A percentile compares a stretch with the other conserved stretches of the same genome.
phyloP scores from a whole-genome alignment of 225 moss, liverwort and hornwort genomes.

The Straminergon stramineum region DNA sequence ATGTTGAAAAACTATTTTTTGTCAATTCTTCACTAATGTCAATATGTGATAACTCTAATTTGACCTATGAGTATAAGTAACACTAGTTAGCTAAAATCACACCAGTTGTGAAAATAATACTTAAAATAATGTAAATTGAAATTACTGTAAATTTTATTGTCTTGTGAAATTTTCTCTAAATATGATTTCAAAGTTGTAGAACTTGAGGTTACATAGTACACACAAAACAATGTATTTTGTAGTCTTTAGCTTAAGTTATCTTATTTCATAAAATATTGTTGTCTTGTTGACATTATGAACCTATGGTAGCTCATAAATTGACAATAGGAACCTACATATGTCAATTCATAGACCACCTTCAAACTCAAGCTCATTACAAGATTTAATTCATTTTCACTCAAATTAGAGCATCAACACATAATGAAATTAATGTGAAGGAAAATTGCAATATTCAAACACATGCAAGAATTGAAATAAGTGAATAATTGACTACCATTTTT shows the following conservation, averaged over 20 bases:
- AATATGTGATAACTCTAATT: background rate
- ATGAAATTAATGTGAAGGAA: background rate
- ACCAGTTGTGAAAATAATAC: accelerated
- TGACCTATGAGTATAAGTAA: background rate
- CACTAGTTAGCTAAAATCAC: background rate
- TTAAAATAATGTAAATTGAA: background rate
- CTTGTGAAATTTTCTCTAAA: background rate
- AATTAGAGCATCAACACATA: background rate
- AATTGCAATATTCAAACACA: background rate
- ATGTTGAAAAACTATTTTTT: accelerated
- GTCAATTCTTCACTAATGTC: background rate
- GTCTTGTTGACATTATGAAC: background rate
- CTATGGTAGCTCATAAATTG: background rate
- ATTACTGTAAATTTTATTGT: background rate
- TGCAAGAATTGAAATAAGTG: background rate
- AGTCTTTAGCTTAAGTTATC: background rate
- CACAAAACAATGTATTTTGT: background rate
- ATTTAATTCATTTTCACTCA: background rate
- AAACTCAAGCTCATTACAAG: background rate
- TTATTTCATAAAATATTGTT: background rate
- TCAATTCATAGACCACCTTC: background rate
- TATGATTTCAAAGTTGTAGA: background rate
- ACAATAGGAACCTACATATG: background rate
- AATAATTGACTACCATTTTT: background rate
- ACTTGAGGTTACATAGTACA: background rate